These are phyloP conservation scores for Leccinum olivaceopallidum DNA, from an alignment of 768 basidiomycete species.

Conservation along the genomic window DNA sequence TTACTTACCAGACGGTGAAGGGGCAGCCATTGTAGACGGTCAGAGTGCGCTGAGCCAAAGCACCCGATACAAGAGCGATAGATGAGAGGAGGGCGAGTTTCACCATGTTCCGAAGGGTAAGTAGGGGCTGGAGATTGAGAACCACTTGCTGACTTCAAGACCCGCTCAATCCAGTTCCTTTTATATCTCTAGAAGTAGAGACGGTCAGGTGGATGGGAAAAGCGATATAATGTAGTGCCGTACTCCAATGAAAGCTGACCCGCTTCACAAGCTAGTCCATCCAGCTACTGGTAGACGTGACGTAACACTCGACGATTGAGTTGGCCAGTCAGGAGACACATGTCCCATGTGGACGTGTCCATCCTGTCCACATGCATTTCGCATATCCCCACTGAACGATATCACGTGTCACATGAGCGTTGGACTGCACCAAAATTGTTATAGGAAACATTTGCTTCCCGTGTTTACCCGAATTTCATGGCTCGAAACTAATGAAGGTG, in stretches of 20 bases:
- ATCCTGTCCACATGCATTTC: too few species aligned
- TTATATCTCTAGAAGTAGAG: conserved; percentile 16
- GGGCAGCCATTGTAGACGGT: conserved; percentile 63
- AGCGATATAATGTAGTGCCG: too few species aligned
- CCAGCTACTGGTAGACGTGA: neutral
- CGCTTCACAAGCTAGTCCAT: neutral
- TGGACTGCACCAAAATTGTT: neutral
- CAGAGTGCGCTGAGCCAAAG: conserved; percentile 54
- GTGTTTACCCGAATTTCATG: too few species aligned
- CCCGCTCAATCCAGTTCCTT: neutral
- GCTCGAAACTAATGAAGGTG: too few species aligned
- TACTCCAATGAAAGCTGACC: neutral
- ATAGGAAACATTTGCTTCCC: too few species aligned
- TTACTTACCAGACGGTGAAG: conserved; percentile 64
- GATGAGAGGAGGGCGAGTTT: conserved; percentile 27
- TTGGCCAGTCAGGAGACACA: neutral
- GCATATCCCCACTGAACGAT: neutral
- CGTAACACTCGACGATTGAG: neutral
- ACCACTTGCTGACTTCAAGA: neutral
- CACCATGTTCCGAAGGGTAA: conserved; percentile 16
- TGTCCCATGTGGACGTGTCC: neutral
- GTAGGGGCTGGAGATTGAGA: neutral
- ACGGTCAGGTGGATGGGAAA: neutral
- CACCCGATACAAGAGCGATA: conserved; percentile 32
- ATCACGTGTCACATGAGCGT: neutral